Percentiles rank a stretch among this genome's conserved stretches.
These are phyloP conservation scores for Fusarium mangiferae DNA, from an alignment of 2,329 filamentous ascomycete species.

Conservation along the genomic window DNA sequence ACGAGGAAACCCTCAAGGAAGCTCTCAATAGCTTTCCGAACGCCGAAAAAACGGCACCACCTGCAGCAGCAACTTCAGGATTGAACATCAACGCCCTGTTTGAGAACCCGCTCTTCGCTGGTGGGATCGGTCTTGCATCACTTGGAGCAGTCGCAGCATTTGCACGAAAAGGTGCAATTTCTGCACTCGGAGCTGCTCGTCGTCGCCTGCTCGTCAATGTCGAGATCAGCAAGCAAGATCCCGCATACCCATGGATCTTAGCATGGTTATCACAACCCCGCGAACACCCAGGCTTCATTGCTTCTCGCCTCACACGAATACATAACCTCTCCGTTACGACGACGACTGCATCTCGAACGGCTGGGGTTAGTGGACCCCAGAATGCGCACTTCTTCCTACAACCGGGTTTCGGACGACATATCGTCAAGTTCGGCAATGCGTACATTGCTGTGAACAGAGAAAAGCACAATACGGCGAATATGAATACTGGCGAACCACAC, in stretches of 20 bases:
- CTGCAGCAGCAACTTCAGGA: constrained; percentile 45
- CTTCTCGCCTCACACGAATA: constrained; percentile 67
- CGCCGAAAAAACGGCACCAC: constrained; percentile 47
- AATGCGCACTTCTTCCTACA: constrained; percentile 88
- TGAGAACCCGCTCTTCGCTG: constrained; percentile 71
- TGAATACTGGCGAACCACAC: constrained; percentile 87
- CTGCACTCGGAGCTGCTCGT: constrained; percentile 78
- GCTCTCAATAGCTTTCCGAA: constrained; percentile 35
- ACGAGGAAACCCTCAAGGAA: constrained; percentile 31
- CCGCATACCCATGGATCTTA: constrained; percentile 92
- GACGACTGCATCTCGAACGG: constrained; percentile 68
- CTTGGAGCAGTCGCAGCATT: constrained; percentile 85
- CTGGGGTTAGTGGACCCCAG: constrained; percentile 70
- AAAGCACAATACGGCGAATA: constrained; percentile 84
- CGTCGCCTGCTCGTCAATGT: constrained; percentile 92
- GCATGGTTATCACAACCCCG: constrained; percentile 93
- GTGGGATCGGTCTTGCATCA: constrained; percentile 90
- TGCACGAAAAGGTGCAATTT: constrained; percentile 79
- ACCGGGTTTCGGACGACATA: constrained; percentile 88
- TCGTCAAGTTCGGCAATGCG: constrained; percentile 85
- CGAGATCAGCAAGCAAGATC: constrained; percentile 93
- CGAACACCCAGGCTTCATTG: constrained; percentile 68
- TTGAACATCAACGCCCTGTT: constrained; percentile 68
- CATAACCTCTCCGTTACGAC: constrained; percentile 69
- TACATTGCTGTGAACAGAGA: constrained; percentile 90